Evolutionary conservation across 345 rosid genomes (phyloP).

Genomic region (Eucalyptus sp.): DNA sequence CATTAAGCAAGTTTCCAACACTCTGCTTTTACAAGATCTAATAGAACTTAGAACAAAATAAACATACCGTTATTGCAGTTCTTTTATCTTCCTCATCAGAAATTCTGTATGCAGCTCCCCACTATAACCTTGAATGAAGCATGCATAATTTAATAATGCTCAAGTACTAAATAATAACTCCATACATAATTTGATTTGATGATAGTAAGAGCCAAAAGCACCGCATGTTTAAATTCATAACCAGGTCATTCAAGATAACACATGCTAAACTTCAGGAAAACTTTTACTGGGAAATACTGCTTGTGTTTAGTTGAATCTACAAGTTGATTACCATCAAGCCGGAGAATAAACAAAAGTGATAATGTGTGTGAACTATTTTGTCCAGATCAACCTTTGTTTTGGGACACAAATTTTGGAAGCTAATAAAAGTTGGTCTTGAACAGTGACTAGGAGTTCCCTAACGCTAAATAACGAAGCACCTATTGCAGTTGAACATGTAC

Average conservation of each 20-base stretch:
- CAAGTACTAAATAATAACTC: background rate
- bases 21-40: background rate
- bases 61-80: conserved; percentile 54
- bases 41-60: background rate
- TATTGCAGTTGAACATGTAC: background rate
- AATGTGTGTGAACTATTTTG: background rate
- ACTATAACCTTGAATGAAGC: conserved; percentile 35
- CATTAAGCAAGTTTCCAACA: background rate
- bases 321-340: background rate
- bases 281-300: background rate
- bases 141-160: background rate
- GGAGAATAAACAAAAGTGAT: background rate
- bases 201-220: background rate
- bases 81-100: conserved; percentile 59
- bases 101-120: conserved; percentile 92
- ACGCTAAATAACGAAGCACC: background rate
- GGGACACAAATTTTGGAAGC: background rate
- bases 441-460: background rate
- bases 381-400: background rate
- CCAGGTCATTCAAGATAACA: background rate
- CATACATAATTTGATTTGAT: background rate
- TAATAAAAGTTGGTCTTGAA: background rate
- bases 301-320: background rate
- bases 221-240: background rate
- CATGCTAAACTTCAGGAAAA: background rate